phyloP scores from a whole-genome alignment of 2,329 filamentous ascomycete species.

The Coniochaeta hoffmannii region DNA sequence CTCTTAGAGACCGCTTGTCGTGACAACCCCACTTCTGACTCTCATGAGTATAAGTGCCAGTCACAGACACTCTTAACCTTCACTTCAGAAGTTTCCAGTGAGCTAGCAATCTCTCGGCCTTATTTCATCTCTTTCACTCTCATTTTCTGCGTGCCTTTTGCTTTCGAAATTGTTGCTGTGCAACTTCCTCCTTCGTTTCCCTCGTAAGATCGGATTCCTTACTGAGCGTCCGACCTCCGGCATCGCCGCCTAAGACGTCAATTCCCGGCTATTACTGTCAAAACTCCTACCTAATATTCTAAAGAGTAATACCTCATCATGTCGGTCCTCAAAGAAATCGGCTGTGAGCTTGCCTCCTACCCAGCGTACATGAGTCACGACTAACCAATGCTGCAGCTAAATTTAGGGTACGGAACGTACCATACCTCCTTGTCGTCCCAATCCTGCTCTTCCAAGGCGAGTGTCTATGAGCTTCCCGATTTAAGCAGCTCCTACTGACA shows the following conservation, averaged over 20 bases:
- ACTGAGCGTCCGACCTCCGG: too few species aligned
- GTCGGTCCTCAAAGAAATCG: neutral
- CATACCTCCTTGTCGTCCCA: neutral
- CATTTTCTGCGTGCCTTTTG: neutral
- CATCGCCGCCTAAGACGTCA: too few species aligned
- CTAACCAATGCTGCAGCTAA: neutral
- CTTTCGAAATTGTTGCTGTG: neutral
- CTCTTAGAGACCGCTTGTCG: neutral
- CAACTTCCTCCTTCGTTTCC: neutral
- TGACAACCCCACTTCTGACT: neutral
- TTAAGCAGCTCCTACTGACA: neutral
- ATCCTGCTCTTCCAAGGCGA: slow-evolving; percentile 2
- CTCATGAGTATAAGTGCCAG: neutral
- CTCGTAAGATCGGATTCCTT: neutral
- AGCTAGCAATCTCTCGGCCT: neutral
- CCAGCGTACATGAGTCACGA: neutral
- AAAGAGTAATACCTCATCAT: neutral
- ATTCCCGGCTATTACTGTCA: too few species aligned
- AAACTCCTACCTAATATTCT: neutral
- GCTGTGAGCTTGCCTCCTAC: neutral
- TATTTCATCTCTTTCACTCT: neutral
- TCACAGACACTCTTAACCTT: neutral
- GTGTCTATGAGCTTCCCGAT: neutral
- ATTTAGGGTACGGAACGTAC: neutral
- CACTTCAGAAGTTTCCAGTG: neutral